A percentile compares a stretch with the other conserved stretches of the same genome.
phyloP scores from a whole-genome alignment of 495 filamentous ascomycete genomes.

The Penicillium maclennaniae region DNA sequence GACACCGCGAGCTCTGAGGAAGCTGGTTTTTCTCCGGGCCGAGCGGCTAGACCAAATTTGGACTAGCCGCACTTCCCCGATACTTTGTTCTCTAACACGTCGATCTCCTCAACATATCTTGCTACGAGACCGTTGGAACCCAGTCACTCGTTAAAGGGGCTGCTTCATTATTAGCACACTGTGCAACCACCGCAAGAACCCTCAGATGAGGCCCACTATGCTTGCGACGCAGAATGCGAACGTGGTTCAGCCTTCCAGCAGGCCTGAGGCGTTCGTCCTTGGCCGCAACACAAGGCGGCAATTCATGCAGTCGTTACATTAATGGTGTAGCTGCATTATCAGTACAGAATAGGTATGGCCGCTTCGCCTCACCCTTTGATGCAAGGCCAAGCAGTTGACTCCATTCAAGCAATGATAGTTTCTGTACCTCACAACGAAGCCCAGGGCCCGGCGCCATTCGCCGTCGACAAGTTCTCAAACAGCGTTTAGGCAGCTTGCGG shows the following conservation, averaged over 20 bases:
- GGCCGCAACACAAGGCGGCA: conserved; percentile 3
- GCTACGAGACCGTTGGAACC: not conserved
- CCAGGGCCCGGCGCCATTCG: not conserved
- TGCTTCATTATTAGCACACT: not conserved
- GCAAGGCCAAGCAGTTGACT: not conserved
- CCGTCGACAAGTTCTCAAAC: not conserved
- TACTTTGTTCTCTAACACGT: not conserved
- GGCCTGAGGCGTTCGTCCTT: conserved; percentile 19
- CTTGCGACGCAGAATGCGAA: conserved; percentile 21
- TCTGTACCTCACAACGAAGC: not conserved
- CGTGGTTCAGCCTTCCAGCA: conserved; percentile 16
- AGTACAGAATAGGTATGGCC: not conserved
- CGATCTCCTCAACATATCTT: not conserved
- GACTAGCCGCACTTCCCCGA: conserved; percentile 8
- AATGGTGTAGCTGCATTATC: not conserved
- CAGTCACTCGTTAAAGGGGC: not conserved
- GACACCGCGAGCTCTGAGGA: conserved; percentile 17
- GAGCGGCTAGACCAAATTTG: conserved; percentile 6
- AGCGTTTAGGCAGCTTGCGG: not conserved
- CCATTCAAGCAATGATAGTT: not conserved
- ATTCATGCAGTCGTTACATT: not conserved
- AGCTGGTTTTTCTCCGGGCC: conserved; percentile 15
- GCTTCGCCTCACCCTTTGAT: no score
- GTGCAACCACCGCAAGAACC: not conserved
- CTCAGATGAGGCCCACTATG: conserved; percentile 18